A percentile compares a stretch with the other conserved stretches of the same genome.
phyloP scores from a whole-genome alignment of 2,329 filamentous ascomycete species.

The Penicillium sp. region DNA sequence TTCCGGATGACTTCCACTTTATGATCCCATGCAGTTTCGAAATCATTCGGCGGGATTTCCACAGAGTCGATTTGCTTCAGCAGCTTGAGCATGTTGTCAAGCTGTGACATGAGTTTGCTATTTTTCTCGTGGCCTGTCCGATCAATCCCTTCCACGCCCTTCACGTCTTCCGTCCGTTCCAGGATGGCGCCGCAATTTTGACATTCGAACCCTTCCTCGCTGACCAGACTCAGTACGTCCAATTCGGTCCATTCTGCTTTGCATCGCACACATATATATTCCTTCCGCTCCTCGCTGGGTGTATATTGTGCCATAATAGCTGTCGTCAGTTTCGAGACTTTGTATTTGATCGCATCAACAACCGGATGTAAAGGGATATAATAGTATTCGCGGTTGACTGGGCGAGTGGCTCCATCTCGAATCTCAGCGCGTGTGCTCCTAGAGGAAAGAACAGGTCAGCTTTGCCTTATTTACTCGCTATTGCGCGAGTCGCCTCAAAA shows the following conservation, averaged over 20 bases:
- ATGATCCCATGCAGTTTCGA: constrained; percentile 48
- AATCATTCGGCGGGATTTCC: constrained; percentile 49
- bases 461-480: constrained; percentile 15
- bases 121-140: constrained; percentile 51
- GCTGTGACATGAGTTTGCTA: constrained; percentile 48
- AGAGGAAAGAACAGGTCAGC: constrained; percentile 14
- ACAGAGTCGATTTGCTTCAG: constrained; percentile 48
- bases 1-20: constrained; percentile 47
- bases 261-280: constrained; percentile 80
- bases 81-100: constrained; percentile 46
- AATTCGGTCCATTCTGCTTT: constrained; percentile 82
- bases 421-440: constrained; percentile 72
- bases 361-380: constrained; percentile 93
- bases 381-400: constrained; percentile 87
- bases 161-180: constrained; percentile 45
- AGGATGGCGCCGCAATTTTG: constrained; percentile 63
- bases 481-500: neutral
- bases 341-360: constrained; percentile 95
- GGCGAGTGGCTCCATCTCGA: constrained; percentile 74
- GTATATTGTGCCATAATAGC: constrained; percentile 80
- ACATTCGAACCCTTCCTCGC: constrained; percentile 70
- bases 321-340: constrained; percentile 81
- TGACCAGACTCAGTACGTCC: constrained; percentile 76
- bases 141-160: constrained; percentile 42
- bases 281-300: constrained; percentile 80